These are phyloP conservation scores for Isochrysis galbana DNA, from an alignment of 78 protist genomes.

Conservation along the genomic window DNA sequence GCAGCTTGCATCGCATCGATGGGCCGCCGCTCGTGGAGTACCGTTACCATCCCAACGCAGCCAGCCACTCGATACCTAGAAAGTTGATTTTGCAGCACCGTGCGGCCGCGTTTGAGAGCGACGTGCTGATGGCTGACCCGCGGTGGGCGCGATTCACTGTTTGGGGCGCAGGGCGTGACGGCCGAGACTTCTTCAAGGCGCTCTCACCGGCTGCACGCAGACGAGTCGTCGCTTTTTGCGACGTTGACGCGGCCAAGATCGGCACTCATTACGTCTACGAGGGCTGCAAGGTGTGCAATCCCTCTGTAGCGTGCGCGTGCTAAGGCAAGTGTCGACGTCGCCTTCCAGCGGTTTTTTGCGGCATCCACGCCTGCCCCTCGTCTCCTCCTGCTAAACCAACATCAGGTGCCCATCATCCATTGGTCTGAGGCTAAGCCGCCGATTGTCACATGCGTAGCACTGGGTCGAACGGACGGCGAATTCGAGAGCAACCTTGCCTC, in stretches of 20 bases:
- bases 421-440: not conserved
- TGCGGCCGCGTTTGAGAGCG: not conserved
- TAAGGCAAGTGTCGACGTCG: no score
- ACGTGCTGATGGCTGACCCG: not conserved
- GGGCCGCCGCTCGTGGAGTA: not conserved
- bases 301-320: no score
- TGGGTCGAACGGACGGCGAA: not conserved
- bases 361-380: not conserved
- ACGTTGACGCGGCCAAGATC: conserved; percentile 11
- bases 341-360: no score
- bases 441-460: not conserved
- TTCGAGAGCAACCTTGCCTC: conserved; percentile 19
- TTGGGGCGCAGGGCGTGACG: conserved; percentile 30
- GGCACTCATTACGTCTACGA: not conserved
- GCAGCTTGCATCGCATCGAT: not conserved
- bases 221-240: conserved; percentile 11
- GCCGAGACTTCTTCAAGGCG: not conserved
- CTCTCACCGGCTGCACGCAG: not conserved
- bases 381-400: not conserved
- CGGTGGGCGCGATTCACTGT: not conserved
- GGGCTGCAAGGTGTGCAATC: no score
- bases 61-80: not conserved
- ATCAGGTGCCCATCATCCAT: not conserved
- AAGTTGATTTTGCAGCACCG: not conserved
- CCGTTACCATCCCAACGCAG: not conserved